Conservation (phyloP, 2,329 filamentous ascomycete genomes). For the Neofusicoccum ribis region DNA sequence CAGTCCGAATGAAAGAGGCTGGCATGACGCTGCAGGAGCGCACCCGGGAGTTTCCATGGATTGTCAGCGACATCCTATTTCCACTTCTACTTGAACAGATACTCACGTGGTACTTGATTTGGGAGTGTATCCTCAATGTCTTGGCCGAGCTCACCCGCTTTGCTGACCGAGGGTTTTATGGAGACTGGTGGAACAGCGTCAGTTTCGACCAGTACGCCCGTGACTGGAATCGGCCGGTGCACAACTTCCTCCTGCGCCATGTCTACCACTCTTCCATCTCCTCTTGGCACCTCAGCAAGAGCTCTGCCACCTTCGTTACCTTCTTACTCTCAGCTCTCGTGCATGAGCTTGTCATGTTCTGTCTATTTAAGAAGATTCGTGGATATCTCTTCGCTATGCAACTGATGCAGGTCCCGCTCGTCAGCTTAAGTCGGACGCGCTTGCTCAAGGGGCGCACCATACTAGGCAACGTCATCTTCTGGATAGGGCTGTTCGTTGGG, state of each 20-base stretch:
- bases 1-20: slow-evolving; percentile 66
- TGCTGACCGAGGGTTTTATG: slow-evolving; percentile 70
- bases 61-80: slow-evolving; percentile 73
- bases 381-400: slow-evolving; percentile 74
- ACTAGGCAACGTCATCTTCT: slow-evolving; percentile 74
- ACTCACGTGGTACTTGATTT: slow-evolving; percentile 78
- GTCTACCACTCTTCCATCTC: slow-evolving; percentile 79
- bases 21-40: slow-evolving; percentile 62
- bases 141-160: slow-evolving; percentile 75
- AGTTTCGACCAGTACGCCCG: slow-evolving; percentile 75
- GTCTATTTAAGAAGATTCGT: slow-evolving; percentile 74
- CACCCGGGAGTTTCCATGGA: slow-evolving; percentile 69
- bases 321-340: slow-evolving; percentile 71
- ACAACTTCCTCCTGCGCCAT: slow-evolving; percentile 74
- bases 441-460: slow-evolving; percentile 63
- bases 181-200: slow-evolving; percentile 55
- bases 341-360: slow-evolving; percentile 79
- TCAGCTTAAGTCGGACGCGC: slow-evolving; percentile 65
- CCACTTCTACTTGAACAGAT: slow-evolving; percentile 79
- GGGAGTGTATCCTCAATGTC: slow-evolving; percentile 68
- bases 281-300: slow-evolving; percentile 67
- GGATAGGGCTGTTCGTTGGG: slow-evolving; percentile 75
- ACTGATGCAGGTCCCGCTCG: slow-evolving; percentile 72
- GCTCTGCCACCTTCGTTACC: slow-evolving; percentile 72
- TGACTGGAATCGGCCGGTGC: slow-evolving; percentile 80